Conservation (phyloP, 176 grass and related monocot species). For the Metroxylon sagu region DNA sequence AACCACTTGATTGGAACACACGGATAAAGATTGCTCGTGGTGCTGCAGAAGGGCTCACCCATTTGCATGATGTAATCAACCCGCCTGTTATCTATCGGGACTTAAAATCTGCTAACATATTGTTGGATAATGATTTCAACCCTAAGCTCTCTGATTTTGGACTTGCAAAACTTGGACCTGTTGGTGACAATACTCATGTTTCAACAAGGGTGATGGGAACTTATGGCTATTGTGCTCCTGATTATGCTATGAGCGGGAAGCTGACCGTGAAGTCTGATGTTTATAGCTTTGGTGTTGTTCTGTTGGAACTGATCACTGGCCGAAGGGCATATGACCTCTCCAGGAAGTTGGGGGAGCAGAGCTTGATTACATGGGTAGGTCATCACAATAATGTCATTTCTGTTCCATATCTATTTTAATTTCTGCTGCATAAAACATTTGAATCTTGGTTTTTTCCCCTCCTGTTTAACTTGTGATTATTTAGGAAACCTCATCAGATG, state of each 20-base stretch:
- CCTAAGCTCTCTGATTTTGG: constrained; percentile 27
- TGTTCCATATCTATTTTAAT: too few relatives aligned
- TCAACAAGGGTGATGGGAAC: constrained; percentile 24
- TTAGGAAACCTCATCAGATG: too few relatives aligned
- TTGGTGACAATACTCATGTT: constrained; percentile 21
- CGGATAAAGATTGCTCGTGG: constrained; percentile 15
- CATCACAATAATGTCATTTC: neutral
- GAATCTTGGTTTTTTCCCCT: neutral
- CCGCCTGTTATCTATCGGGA: constrained; percentile 23
- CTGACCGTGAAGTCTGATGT: constrained; percentile 22
- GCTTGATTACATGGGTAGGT: constrained; percentile 24
- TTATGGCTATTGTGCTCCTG: constrained; percentile 19
- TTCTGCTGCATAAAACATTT: too few relatives aligned
- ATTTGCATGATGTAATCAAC: constrained; percentile 20
- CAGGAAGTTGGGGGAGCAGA: constrained; percentile 11
- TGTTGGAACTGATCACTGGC: constrained; percentile 18
- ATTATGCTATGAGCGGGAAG: constrained; percentile 21
- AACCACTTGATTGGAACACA: constrained; percentile 22
- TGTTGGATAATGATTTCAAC: constrained; percentile 23
- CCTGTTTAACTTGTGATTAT: neutral
- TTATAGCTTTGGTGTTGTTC: constrained; percentile 26
- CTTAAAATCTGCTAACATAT: constrained; percentile 24
- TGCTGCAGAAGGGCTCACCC: constrained; percentile 18
- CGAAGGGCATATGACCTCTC: constrained; percentile 14
- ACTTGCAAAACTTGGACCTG: constrained; percentile 10